Conservation (phyloP, 169 alveolate species). For the Cryptosporidium baileyi region DNA sequence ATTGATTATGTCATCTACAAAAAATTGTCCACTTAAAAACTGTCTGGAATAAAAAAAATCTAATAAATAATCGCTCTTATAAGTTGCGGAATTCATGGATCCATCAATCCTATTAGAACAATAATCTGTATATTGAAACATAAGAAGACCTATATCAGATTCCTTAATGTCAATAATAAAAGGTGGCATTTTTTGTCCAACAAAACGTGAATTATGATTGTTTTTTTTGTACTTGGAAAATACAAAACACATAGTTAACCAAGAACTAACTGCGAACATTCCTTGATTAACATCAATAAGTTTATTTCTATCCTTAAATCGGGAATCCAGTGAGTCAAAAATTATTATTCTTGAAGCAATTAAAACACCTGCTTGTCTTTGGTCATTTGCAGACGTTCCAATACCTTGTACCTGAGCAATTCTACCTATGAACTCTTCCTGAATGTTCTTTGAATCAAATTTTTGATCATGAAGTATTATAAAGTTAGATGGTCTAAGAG, state of each 20-base stretch:
- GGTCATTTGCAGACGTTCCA: slow-evolving; percentile 22
- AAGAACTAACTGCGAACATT: background rate
- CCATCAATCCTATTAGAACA: background rate
- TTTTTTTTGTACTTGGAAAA: slow-evolving; percentile 5
- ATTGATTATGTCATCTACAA: slow-evolving; percentile 6
- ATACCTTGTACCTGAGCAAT: slow-evolving; percentile 15
- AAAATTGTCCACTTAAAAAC: slow-evolving; percentile 39
- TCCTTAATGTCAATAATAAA: slow-evolving; percentile 9
- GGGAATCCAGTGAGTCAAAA: background rate
- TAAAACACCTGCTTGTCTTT: slow-evolving; percentile 1
- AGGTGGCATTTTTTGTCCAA: slow-evolving; percentile 25
- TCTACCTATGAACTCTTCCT: background rate
- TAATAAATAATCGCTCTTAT: background rate
- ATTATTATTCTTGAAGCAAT: slow-evolving; percentile 10
- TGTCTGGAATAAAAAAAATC: slow-evolving; percentile 38
- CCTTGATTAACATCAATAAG: background rate
- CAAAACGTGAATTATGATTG: background rate
- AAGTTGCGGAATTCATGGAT: background rate
- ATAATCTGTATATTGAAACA: slow-evolving; percentile 15
- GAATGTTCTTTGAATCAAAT: background rate
- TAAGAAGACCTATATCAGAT: slow-evolving; percentile 7
- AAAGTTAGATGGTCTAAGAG: slow-evolving; percentile 9
- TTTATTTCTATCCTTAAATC: background rate
- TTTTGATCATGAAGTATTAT: background rate
- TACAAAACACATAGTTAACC: slow-evolving; percentile 8